phyloP scores from a whole-genome alignment of 1,139 yeast species.

The Meyerozyma sp. region DNA sequence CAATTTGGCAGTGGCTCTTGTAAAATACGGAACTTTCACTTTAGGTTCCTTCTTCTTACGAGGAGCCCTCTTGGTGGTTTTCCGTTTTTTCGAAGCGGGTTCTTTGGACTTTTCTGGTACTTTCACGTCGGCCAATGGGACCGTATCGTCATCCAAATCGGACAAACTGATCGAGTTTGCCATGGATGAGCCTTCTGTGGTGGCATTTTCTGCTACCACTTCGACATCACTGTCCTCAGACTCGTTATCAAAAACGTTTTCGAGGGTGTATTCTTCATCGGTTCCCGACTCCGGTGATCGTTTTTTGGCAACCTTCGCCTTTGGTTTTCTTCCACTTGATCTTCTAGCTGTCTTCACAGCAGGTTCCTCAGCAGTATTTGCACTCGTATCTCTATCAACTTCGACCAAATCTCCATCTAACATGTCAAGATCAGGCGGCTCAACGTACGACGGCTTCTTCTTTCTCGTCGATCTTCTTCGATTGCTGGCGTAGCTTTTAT shows the following conservation, averaged over 20 bases:
- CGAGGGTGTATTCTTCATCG: slow-evolving; percentile 20
- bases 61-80: slow-evolving; percentile 15
- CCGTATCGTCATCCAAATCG: slow-evolving; percentile 19
- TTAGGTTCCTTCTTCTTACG: slow-evolving; percentile 38
- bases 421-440: slow-evolving; percentile 6
- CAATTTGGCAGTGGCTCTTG: slow-evolving; percentile 59
- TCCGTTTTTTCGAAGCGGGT: slow-evolving; percentile 10
- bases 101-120: slow-evolving; percentile 9
- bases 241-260: slow-evolving; percentile 25
- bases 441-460: slow-evolving; percentile 7
- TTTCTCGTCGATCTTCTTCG: slow-evolving; percentile 12
- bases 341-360: slow-evolving; percentile 1
- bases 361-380: slow-evolving; percentile 1
- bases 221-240: slow-evolving; percentile 12
- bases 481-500: slow-evolving; percentile 8
- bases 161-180: slow-evolving; percentile 20
- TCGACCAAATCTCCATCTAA: slow-evolving; percentile 7
- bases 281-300: slow-evolving; percentile 8
- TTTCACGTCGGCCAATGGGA: slow-evolving; percentile 18
- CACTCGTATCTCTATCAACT: background rate
- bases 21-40: slow-evolving; percentile 63
- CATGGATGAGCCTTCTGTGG: slow-evolving; percentile 15
- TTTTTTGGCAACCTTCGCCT: slow-evolving; percentile 6
- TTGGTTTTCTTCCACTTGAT: slow-evolving; percentile 3
- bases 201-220: slow-evolving; percentile 8